Evolutionary conservation across 495 filamentous ascomycete genomes (phyloP).

Genomic region (Amniculicola lignicola): DNA sequence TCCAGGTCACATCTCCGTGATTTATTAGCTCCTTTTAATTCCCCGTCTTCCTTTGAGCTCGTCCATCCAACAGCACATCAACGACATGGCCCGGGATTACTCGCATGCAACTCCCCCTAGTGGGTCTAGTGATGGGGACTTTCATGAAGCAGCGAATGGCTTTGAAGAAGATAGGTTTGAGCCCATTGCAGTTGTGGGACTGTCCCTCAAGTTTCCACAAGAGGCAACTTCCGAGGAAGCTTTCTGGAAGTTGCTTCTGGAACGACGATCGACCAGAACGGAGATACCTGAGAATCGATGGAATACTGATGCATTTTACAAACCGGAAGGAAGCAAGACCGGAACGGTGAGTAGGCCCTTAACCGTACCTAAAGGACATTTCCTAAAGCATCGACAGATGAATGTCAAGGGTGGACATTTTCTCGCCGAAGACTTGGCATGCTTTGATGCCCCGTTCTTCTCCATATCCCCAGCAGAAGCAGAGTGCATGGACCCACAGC

Average conservation of each 20-base stretch:
- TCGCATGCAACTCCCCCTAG: no score
- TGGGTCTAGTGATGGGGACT: not conserved
- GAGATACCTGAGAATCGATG: conserved; percentile 3
- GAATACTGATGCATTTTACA: conserved; percentile 4
- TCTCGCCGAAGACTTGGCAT: not conserved
- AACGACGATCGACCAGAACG: not conserved
- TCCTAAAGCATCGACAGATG: not conserved
- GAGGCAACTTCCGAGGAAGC: conserved; percentile 50
- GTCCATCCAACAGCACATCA: not conserved
- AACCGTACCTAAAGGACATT: not conserved
- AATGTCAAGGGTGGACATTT: not conserved
- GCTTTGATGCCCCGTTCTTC: conserved; percentile 24
- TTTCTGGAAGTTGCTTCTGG: conserved; percentile 57
- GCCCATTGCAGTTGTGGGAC: conserved; percentile 62
- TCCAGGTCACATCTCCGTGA: no score
- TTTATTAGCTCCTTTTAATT: not conserved
- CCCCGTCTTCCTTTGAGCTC: not conserved
- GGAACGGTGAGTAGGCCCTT: not conserved
- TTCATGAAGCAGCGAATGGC: not conserved
- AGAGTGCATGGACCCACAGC: conserved; percentile 16
- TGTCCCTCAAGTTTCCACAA: conserved; percentile 61
- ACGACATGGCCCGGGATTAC: not conserved
- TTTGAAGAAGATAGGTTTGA: not conserved
- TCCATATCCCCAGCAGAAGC: conserved; percentile 6
- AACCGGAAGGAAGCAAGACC: not conserved